Evolutionary conservation across 768 basidiomycete species (phyloP).

Genomic region (Panellus pusillus): DNA sequence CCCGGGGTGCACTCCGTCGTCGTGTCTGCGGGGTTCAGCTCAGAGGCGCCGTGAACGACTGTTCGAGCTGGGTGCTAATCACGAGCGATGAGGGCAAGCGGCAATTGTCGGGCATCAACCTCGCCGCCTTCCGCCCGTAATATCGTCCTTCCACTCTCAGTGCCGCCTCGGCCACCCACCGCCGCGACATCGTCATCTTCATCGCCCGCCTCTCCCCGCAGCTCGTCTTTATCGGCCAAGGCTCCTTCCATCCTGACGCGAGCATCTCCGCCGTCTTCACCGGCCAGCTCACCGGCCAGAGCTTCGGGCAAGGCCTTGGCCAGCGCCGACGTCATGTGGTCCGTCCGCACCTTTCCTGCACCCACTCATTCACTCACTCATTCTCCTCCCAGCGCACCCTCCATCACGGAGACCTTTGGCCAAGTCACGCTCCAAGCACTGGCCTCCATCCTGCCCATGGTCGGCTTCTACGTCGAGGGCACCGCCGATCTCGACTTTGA

Average conservation of each 20-base stretch:
- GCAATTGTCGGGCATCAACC: conserved; percentile 7
- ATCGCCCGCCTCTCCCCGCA: conserved; percentile 7
- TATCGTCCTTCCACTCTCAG: not conserved
- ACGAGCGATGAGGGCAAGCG: no score
- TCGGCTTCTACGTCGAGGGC: conserved; percentile 15
- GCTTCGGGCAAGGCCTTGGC: conserved; percentile 13
- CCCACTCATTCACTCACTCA: no score
- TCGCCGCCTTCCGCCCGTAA: not conserved
- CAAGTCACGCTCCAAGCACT: conserved; percentile 19
- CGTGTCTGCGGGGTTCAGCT: no score
- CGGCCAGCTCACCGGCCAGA: conserved; percentile 9
- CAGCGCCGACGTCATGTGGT: conserved; percentile 12
- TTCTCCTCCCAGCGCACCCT: conserved; percentile 4
- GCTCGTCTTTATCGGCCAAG: conserved; percentile 4
- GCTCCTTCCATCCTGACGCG: not conserved
- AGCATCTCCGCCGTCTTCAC: conserved; percentile 4
- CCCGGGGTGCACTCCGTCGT: no score
- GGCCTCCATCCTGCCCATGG: conserved; percentile 14
- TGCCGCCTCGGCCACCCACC: not conserved
- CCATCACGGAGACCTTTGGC: conserved; percentile 17
- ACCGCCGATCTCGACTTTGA: conserved; percentile 14
- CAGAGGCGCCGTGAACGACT: no score
- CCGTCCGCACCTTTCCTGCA: not conserved
- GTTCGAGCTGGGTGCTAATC: no score
- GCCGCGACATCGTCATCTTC: conserved; percentile 4